A percentile compares a stretch with the other conserved stretches of the same genome.
phyloP scores from a whole-genome alignment of 2,329 filamentous ascomycete genomes.

The Fusarium dlaminii region DNA sequence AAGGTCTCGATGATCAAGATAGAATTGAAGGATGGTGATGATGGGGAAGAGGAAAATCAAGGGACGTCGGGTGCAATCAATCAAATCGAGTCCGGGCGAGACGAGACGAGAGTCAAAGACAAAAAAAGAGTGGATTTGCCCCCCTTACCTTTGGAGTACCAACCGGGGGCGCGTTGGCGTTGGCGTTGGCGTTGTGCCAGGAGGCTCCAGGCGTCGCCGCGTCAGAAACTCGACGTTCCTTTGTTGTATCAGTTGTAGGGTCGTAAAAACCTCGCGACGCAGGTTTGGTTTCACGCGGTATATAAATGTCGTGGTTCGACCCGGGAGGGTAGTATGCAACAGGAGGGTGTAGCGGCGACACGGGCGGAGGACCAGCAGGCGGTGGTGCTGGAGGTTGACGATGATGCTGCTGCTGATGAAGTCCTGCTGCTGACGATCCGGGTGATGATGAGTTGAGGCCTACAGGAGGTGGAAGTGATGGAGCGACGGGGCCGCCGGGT shows the following conservation, averaged over 20 bases:
- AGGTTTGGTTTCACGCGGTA: constrained; percentile 51
- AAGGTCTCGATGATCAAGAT: constrained; percentile 14
- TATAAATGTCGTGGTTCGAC: constrained; percentile 44
- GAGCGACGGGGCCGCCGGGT: constrained; percentile 44
- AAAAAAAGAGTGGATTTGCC: constrained; percentile 45
- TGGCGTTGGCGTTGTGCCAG: constrained; percentile 52
- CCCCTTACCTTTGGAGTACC: constrained; percentile 60
- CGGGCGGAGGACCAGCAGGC: constrained; percentile 42
- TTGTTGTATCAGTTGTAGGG: constrained; percentile 61
- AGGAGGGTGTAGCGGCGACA: constrained; percentile 57
- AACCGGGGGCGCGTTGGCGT: constrained; percentile 50
- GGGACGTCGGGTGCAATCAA: constrained; percentile 31
- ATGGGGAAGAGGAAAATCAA: constrained; percentile 29
- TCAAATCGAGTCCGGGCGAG: constrained; percentile 29
- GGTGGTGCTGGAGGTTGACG: constrained; percentile 36
- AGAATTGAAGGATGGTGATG: constrained; percentile 31
- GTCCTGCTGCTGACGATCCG: constrained; percentile 23
- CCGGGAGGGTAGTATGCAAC: constrained; percentile 52
- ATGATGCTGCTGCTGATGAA: constrained; percentile 44
- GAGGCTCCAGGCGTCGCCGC: constrained; percentile 44
- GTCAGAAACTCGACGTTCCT: constrained; percentile 58
- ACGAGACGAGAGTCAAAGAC: constrained; percentile 38
- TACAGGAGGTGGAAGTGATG: constrained; percentile 45
- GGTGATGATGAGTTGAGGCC: constrained; percentile 38
- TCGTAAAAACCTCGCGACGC: constrained; percentile 62